A percentile compares a stretch with the other conserved stretches of the same genome.
phyloP scores from a whole-genome alignment of 78 protist species.

The Dictyostelium discoideum region DNA sequence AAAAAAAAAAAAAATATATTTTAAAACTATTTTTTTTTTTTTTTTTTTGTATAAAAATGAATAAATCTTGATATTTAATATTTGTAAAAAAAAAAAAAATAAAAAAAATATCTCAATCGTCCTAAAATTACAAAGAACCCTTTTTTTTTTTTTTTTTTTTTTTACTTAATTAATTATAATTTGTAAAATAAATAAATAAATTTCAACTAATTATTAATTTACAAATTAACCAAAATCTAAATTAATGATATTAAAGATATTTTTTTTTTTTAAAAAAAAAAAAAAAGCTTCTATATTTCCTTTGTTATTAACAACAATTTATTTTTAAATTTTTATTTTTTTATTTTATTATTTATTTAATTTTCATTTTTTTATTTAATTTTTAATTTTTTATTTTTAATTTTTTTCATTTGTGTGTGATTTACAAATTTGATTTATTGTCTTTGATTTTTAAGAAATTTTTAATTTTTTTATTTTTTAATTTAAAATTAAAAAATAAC shows the following conservation, averaged over 20 bases:
- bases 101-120: no score
- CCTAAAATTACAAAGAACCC: no score
- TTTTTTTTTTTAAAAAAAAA: neutral
- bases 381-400: no score
- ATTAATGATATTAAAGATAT: neutral
- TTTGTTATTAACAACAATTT: neutral
- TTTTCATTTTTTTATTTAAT: no score
- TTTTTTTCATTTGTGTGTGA: neutral
- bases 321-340: neutral
- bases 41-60: no score
- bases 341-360: neutral
- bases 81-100: no score
- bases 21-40: no score
- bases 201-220: neutral
- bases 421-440: neutral
- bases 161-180: no score
- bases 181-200: neutral
- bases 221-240: neutral
- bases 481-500: neutral
- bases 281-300: no score
- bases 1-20: no score
- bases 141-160: no score
- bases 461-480: neutral
- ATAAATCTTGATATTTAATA: no score
- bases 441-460: neutral